Evolutionary conservation across 208 protist species (phyloP).

Genomic region (Leishmania turanica): DNA sequence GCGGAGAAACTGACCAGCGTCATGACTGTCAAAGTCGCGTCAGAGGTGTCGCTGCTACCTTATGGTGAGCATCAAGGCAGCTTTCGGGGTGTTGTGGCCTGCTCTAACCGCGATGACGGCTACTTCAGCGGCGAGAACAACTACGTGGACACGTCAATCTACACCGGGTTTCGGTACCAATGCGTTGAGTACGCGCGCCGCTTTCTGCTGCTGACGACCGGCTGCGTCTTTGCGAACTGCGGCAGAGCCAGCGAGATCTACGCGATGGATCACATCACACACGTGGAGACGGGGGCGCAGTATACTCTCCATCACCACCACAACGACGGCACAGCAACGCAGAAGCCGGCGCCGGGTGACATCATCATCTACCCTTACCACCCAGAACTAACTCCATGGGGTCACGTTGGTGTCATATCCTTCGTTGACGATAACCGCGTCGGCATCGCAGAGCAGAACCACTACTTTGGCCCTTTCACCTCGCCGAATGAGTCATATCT

Average conservation of each 20-base stretch:
- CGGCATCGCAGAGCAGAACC: conserved; percentile 82
- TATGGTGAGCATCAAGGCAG: conserved; percentile 75
- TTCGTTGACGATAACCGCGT: conserved; percentile 67
- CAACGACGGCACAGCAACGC: conserved; percentile 48
- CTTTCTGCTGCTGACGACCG: conserved; percentile 73
- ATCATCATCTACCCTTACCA: conserved; percentile 78
- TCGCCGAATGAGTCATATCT: conserved; percentile 55
- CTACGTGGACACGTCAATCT: conserved; percentile 65
- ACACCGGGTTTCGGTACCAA: conserved; percentile 82
- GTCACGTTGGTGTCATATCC: conserved; percentile 76
- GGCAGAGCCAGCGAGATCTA: conserved; percentile 72
- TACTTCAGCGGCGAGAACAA: conserved; percentile 86
- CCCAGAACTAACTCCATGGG: conserved; percentile 53
- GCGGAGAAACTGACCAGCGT: not conserved
- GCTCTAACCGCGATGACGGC: conserved; percentile 78
- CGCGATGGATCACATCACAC: conserved; percentile 55
- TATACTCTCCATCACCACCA: conserved; percentile 49
- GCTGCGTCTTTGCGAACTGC: conserved; percentile 73
- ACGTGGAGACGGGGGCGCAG: conserved; percentile 60
- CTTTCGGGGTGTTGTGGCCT: conserved; percentile 65
- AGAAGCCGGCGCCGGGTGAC: conserved; percentile 55
- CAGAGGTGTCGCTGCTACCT: conserved; percentile 29
- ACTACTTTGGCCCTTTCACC: conserved; percentile 54
- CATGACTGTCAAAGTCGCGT: not conserved
- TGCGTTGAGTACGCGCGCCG: conserved; percentile 84